Base-by-base conservation (phyloP, 768 basidiomycete genomes). In the Gymnopilus dilepis region DNA sequence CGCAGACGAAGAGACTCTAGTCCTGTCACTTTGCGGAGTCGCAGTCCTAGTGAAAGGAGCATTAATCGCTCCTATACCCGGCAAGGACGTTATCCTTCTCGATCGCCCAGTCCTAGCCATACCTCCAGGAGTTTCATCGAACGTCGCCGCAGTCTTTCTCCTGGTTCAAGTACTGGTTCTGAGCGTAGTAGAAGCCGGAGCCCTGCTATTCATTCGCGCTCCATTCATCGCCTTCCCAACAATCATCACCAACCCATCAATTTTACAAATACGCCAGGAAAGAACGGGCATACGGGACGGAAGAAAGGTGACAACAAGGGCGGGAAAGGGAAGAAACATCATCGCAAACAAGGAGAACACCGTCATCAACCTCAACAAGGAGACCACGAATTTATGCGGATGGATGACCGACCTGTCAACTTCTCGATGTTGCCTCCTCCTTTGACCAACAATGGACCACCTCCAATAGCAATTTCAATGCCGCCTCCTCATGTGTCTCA, bases 221-320 rank as follows among this genome's bases (percentile, higher is more conserved):
- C 87, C 11, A 80, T 89, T 40, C 89, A 91, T 70, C 84, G 89
- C 38, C 77, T 91, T 21, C 90, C 91, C 34, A 61, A 74, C 19
- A 63, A 65, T 42, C 65, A 64, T 22, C 62, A 72, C 52, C 61
- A 65, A 21, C 56, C 78, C 15, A 72, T 81, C 13, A 79, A 77
- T 19, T 75, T 81, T 12, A 80, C 69, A 65, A 77, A 65, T 70
- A 73, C 7, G 66, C 76, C 43, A 67, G 41, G 72, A 21, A 65
- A 72, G 65, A 67, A 78, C 64, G 60, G 63, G 26, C 17, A 30
- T 22, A 41, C 56, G 58, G 56, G 34, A 56, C 69, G 56, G 67
- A 69, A 62, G 66, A 66, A 30, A 48, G 71, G 69, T 57, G 73
- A 71, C 38, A 55, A 66, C 2, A 59, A 51, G 42, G 60, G 60